phyloP scores from a whole-genome alignment of 2,329 filamentous ascomycete species.

The Penicillium sp. region DNA sequence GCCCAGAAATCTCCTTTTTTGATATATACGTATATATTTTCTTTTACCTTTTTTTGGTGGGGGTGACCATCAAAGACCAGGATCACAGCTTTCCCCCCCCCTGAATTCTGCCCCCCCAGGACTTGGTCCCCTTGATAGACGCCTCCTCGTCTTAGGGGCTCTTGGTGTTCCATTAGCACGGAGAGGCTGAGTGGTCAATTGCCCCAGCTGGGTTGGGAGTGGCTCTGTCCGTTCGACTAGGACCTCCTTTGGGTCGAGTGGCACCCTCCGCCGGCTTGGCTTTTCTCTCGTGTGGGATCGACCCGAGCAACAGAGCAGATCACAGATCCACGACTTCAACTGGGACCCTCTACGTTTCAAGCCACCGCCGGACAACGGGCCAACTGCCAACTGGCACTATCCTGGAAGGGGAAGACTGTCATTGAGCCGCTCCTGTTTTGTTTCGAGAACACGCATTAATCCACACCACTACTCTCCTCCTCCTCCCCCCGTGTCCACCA shows the following conservation, averaged over 20 bases:
- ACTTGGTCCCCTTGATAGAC: no score
- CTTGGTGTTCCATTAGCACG: background rate
- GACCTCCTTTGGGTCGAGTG: slow-evolving; percentile 8
- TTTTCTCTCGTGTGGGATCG: slow-evolving; percentile 17
- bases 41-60: no score
- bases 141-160: no score
- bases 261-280: slow-evolving; percentile 13
- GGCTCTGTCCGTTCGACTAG: background rate
- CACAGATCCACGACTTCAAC: slow-evolving; percentile 19
- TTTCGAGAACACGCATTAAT: background rate
- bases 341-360: background rate
- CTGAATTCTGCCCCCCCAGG: no score
- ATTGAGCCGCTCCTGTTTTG: no score
- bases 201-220: background rate
- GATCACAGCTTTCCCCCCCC: no score
- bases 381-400: no score
- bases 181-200: background rate
- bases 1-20: no score
- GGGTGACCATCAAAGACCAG: no score
- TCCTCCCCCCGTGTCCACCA: slow-evolving; percentile 2
- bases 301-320: slow-evolving; percentile 21
- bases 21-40: no score
- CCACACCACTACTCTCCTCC: slow-evolving; percentile 1
- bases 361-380: background rate
- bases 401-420: no score